Percentiles rank a stretch among this genome's conserved stretches.
phyloP scores from a whole-genome alignment of 2,329 filamentous ascomycete genomes.

The Juglanconis sp. region DNA sequence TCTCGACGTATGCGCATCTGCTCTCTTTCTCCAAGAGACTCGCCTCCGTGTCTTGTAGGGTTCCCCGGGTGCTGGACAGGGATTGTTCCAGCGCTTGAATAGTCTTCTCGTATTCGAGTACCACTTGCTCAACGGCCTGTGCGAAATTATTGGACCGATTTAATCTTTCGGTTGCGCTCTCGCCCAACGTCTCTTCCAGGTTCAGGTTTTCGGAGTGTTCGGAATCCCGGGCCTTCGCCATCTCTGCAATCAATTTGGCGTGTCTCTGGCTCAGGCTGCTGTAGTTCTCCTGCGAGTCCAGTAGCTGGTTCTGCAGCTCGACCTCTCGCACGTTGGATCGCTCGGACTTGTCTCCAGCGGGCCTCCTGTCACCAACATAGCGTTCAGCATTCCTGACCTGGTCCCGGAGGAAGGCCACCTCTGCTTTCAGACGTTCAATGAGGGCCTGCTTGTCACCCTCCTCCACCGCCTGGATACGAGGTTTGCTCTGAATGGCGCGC shows the following conservation, averaged over 20 bases:
- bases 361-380: slow-evolving; percentile 55
- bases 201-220: slow-evolving; percentile 58
- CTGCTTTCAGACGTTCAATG: slow-evolving; percentile 89
- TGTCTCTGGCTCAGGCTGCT: slow-evolving; percentile 86
- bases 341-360: slow-evolving; percentile 68
- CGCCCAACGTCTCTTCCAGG: slow-evolving; percentile 63
- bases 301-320: slow-evolving; percentile 87
- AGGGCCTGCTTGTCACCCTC: slow-evolving; percentile 91
- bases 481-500: slow-evolving; percentile 94
- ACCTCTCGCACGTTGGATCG: slow-evolving; percentile 79
- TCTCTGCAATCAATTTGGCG: slow-evolving; percentile 90
- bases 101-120: slow-evolving; percentile 97
- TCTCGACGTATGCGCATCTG: slow-evolving; percentile 89
- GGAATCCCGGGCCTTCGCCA: slow-evolving; percentile 78
- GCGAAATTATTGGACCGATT: slow-evolving; percentile 96
- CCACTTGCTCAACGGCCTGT: slow-evolving; percentile 91
- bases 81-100: slow-evolving; percentile 92
- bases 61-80: slow-evolving; percentile 80
- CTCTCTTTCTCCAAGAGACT: slow-evolving; percentile 88
- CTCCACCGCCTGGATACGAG: slow-evolving; percentile 89
- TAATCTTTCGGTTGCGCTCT: slow-evolving; percentile 79
- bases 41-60: slow-evolving; percentile 81
- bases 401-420: slow-evolving; percentile 89
- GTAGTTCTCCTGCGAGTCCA: slow-evolving; percentile 94
- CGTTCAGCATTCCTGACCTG: slow-evolving; percentile 85